These are phyloP conservation scores for Fraxinus sp. DNA, from an alignment of 305 asterid genomes.

Conservation along the genomic window DNA sequence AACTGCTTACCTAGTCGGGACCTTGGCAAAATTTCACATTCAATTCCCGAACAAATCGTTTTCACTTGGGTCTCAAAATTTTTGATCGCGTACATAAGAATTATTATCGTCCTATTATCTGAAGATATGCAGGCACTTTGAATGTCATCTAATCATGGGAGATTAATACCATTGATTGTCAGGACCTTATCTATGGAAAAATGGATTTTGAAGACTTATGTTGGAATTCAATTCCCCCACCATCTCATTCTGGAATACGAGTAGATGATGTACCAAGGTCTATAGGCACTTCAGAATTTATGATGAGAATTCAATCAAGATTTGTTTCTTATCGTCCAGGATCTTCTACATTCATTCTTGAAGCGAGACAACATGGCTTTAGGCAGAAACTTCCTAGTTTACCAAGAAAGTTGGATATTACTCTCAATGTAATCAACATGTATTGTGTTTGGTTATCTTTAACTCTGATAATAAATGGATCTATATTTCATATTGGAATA, in stretches of 20 bases:
- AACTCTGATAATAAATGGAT: no score
- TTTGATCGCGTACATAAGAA: neutral
- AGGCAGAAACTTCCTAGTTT: neutral
- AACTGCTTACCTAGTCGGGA: no score
- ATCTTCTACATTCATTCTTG: neutral
- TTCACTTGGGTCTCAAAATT: neutral
- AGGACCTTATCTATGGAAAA: neutral
- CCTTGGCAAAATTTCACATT: neutral
- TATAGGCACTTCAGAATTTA: no score
- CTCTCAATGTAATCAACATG: neutral
- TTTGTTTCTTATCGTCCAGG: neutral
- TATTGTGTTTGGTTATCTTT: neutral
- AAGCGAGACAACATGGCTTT: neutral
- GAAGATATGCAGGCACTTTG: no score
- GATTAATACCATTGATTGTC: neutral
- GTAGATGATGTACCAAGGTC: neutral
- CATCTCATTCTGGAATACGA: neutral
- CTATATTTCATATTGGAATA: neutral
- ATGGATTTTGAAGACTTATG: neutral
- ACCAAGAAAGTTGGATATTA: neutral
- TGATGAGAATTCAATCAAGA: neutral
- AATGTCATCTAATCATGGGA: neutral
- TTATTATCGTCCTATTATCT: neutral
- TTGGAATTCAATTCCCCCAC: no score
- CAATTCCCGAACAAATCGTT: neutral